phyloP scores from a whole-genome alignment of 2,329 filamentous ascomycete species.

The Arthrinium puccinioides region DNA sequence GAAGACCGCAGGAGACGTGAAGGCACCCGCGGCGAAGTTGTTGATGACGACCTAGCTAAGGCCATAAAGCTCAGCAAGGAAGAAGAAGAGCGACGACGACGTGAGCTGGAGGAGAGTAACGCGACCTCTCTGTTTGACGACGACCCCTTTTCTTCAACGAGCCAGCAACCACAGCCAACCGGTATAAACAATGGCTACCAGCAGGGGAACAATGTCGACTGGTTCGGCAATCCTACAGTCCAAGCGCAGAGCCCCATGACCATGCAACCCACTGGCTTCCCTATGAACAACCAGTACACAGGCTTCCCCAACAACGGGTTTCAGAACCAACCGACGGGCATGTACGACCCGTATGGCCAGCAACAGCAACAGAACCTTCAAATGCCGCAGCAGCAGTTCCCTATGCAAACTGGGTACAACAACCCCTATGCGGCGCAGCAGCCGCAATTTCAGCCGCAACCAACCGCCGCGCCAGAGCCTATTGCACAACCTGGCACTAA shows the following conservation, averaged over 20 bases:
- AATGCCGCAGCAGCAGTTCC: conserved; percentile 33
- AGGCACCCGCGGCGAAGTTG: conserved; percentile 43
- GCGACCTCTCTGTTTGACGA: conserved; percentile 86
- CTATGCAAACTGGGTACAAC: conserved; percentile 44
- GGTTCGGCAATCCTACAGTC: conserved; percentile 92
- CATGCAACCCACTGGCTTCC: conserved; percentile 73
- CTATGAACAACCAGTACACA: conserved; percentile 42
- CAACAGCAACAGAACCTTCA: conserved; percentile 34
- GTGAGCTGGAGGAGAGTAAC: conserved; percentile 81
- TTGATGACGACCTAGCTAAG: conserved; percentile 87
- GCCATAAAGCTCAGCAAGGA: conserved; percentile 92
- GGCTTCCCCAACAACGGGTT: conserved; percentile 59
- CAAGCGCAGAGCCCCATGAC: conserved; percentile 56
- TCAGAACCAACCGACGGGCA: conserved; percentile 55
- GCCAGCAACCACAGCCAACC: conserved; percentile 64
- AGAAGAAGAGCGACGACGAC: conserved; percentile 83
- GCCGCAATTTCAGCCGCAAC: conserved; percentile 36
- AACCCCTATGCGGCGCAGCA: conserved; percentile 47
- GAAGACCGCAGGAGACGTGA: conserved; percentile 75
- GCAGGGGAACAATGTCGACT: conserved; percentile 92
- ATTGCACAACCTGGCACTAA: conserved; percentile 74
- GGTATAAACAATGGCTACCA: conserved; percentile 97
- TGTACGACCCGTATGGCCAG: conserved; percentile 63
- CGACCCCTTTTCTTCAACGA: conserved; percentile 49
- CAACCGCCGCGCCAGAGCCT: conserved; percentile 45